Base-by-base conservation (phyloP, 371 early-diverging fungal genomes). In the Thermomucor indicae-seudaticae region DNA sequence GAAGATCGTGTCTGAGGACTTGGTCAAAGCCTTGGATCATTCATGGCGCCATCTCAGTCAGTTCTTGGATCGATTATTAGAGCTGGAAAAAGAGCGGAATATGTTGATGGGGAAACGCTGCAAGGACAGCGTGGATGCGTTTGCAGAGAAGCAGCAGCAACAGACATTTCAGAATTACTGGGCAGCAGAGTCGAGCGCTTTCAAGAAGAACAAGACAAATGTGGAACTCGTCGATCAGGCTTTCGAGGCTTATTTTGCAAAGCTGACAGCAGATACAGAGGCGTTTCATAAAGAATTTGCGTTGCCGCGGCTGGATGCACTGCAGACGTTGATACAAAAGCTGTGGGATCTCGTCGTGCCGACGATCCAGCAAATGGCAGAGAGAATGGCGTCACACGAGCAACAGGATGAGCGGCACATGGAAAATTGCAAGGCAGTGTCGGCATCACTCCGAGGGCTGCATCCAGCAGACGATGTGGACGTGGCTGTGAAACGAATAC, bases 151-250 rank as follows among this genome's bases (percentile, higher is more conserved):
- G 5, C 68, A 72, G 40, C 52, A 64, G 3, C 38, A 62, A 10
- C 49, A 46, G 4, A 43, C 72, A 0, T 68, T 76, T 42, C 57
- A 57, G 5, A 64, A 67, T 34, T 43, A 57, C 22, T 76, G 72
- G 70, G 25, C 49, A 6, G 43, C 49, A 25, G 31, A 39, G 4
- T 43, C 35, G 14, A 7, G 35, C 17, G 29, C 43, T 7, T 41
- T 41, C 30, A 62, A 50, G 32, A 43, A 45, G 32, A 39, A 27
- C 20, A 43, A 29, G n/a, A 19, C 29, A 16, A 46, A 49, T 34
- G 69, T 81, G 4, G 67, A 60, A 20, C 73, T 74, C n/a, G 61
- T 86, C 12, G 86, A 88, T 60, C 44, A 53, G 2, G 58, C 75
- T 14, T 71, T 86, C 41, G 45, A 52, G 22, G 46, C 62, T 7